Evolutionary conservation across 2,329 filamentous ascomycete genomes (phyloP).

Genomic region (Rhexocercosporidium sp.): DNA sequence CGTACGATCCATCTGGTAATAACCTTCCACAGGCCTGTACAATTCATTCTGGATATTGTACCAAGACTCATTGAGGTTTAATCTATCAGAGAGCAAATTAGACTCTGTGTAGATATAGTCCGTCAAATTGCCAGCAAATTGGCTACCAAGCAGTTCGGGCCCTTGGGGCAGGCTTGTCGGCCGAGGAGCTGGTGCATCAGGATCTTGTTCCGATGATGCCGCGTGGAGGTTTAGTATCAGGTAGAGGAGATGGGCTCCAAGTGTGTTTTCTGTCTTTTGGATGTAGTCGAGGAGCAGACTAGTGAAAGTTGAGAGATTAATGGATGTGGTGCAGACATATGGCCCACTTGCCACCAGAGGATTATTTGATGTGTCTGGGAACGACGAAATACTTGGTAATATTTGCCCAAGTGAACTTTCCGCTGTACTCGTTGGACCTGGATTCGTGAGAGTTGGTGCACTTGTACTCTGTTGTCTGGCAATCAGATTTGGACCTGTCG

Average conservation of each 20-base stretch:
- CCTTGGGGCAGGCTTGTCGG: conserved; percentile 50
- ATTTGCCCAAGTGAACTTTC: conserved; percentile 26
- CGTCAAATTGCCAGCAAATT: conserved; percentile 54
- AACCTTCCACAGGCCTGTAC: conserved; percentile 55
- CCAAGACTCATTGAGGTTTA: conserved; percentile 64
- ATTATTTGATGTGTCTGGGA: conserved; percentile 30
- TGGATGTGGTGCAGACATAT: conserved; percentile 58
- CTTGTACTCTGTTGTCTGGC: conserved; percentile 6
- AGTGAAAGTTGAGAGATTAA: conserved; percentile 56
- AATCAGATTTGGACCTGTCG: neutral
- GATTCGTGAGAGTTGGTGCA: neutral
- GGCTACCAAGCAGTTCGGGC: conserved; percentile 51
- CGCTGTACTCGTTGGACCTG: conserved; percentile 4
- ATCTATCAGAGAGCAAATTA: conserved; percentile 55
- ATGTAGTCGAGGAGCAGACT: conserved; percentile 59
- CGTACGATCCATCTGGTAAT: conserved; percentile 50
- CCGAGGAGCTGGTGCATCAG: conserved; percentile 49
- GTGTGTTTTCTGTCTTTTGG: conserved; percentile 55
- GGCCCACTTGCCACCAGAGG: conserved; percentile 54
- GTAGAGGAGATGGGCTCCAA: conserved; percentile 58
- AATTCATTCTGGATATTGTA: conserved; percentile 47
- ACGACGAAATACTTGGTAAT: conserved; percentile 26
- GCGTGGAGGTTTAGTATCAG: conserved; percentile 65
- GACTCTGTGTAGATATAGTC: conserved; percentile 59
- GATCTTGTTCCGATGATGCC: conserved; percentile 50